Evolutionary conservation across 1,139 yeast species (phyloP), one percentile per base, ranked within the genome.

Genomic region (Pichia sp.): DNA sequence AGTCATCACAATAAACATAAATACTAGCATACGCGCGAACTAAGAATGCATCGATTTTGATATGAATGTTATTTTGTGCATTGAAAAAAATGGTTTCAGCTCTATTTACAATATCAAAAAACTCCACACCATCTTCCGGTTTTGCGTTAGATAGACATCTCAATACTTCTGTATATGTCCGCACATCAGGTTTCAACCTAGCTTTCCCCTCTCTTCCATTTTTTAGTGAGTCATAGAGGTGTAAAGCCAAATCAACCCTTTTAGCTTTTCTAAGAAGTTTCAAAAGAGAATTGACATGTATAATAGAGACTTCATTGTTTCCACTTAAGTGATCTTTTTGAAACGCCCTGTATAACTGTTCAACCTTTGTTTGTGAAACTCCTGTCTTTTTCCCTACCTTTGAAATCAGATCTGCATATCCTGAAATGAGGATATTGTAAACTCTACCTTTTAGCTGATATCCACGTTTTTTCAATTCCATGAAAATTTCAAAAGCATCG

Each of bases 391-490:
- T 39, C 9, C 25, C 15, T 3, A 17, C 12, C 15, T 28, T 36
- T 35, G 31, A 49, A 50, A 12, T 41, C 35, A 31, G 48, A 55
- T 39, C 71, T 68, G 81, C 67, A 35, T 79, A 62, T 0, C 84
- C 86, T 43, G 71, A 66, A 47, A 80, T 77, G 4, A 81, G 53
- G 4, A 77, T 71, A 3, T 79, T 71, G 45, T 72, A 66, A 1
- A 83, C 71, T 36, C 74, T 72, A 18, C 72, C 70, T 50, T 78
- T 74, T 5, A 68, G 60, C 1, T 71, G 69, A 17, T 78, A 69
- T 1, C 72, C 72, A 77, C 83, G 74, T 53, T 78, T 79, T 50
- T 74, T 77, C 39, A 84, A 64, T 58, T 72, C 70, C 43, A 69
- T 67, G 44, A 70, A 68, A 23, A 73, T 48, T 36, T 71, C 72